Evolutionary conservation across 2,329 filamentous ascomycete species (phyloP), one percentile per base, ranked within the genome.

Genomic region (Pestalotiopsis sp.): DNA sequence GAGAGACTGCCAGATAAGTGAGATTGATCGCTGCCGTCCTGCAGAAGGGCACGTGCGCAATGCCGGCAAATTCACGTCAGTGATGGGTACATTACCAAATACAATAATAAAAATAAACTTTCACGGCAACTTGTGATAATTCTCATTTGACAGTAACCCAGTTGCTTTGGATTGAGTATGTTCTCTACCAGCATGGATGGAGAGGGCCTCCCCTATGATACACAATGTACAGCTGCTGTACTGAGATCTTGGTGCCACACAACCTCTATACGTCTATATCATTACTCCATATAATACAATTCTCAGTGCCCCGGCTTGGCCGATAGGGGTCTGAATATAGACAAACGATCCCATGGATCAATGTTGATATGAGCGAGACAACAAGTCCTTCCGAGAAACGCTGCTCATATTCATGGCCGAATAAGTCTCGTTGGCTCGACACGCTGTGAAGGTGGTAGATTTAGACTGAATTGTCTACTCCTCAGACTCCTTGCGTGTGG

Each of bases 401-500:
- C 31, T 36, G 7, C 31, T 36, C 31, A 36, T 36, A 52, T n/a
- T 52, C 20, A 9, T 52, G 17, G 20, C 45, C 2, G 45, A 6
- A 52, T 4, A 9, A n/a, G 1, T 52, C n/a, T 52, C 20, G 17
- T n/a, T 20, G n/a, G 45, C 45, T 52, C 20, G 45, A 20, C 6
- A n/a, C 11, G 17, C 20, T 52, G 45, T 52, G 17, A n/a, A 9
- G 17, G 11, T n/a, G 17, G n/a, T 4, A 52, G 45, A n/a, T 20
- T 17, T 52, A 4, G 7, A 9, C n/a, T 52, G 9, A n/a, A n/a
- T 20, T 11, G 20, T 17, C 11, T 41, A 65, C 72, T 66, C 77
- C 69, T 75, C 74, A n/a, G 58, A 66, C 25, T 87, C 83, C 77
- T 86, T 89, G 64, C 80, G 86, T 4, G 86, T 88, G 38, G 91